Conservation (phyloP, 2,329 filamentous ascomycete species). For the Paecilomyces niveus region DNA sequence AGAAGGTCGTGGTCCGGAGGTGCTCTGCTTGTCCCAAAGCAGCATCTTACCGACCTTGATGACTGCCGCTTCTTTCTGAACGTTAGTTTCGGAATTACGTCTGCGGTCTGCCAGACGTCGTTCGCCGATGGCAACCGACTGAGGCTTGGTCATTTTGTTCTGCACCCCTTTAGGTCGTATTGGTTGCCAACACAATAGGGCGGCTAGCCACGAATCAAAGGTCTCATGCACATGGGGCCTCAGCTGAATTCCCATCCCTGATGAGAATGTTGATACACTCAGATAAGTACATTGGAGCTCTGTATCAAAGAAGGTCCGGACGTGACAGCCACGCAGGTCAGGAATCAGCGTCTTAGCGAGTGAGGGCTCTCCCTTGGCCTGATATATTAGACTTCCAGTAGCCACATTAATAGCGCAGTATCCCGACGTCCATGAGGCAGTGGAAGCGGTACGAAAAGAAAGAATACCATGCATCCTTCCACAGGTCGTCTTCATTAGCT, state of each 20-base stretch:
- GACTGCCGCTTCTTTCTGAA: constrained; percentile 66
- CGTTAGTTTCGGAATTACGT: constrained; percentile 40
- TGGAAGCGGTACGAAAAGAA: constrained; percentile 40
- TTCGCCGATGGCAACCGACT: constrained; percentile 37
- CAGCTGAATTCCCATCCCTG: constrained; percentile 41
- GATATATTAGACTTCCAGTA: constrained; percentile 43
- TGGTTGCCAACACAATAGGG: constrained; percentile 46
- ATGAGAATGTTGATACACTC: constrained; percentile 42
- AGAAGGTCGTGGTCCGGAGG: constrained; percentile 28
- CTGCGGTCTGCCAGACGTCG: constrained; percentile 36
- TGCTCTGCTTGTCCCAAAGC: constrained; percentile 74
- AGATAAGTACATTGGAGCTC: constrained; percentile 40
- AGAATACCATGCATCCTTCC: constrained; percentile 47
- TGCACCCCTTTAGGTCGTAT: constrained; percentile 44
- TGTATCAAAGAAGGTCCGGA: constrained; percentile 41
- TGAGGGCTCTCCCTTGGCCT: constrained; percentile 43
- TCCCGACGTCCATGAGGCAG: constrained; percentile 41
- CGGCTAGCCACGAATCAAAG: constrained; percentile 46
- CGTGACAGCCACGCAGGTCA: constrained; percentile 43
- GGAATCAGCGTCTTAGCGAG: constrained; percentile 43
- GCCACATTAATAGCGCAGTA: constrained; percentile 47
- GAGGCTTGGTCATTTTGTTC: constrained; percentile 45
- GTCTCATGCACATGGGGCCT: constrained; percentile 44
- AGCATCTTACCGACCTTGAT: constrained; percentile 93
- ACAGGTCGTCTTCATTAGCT: constrained; percentile 47